Conservation (phyloP, 2,329 filamentous ascomycete genomes). For the Aspergillus sp. region DNA sequence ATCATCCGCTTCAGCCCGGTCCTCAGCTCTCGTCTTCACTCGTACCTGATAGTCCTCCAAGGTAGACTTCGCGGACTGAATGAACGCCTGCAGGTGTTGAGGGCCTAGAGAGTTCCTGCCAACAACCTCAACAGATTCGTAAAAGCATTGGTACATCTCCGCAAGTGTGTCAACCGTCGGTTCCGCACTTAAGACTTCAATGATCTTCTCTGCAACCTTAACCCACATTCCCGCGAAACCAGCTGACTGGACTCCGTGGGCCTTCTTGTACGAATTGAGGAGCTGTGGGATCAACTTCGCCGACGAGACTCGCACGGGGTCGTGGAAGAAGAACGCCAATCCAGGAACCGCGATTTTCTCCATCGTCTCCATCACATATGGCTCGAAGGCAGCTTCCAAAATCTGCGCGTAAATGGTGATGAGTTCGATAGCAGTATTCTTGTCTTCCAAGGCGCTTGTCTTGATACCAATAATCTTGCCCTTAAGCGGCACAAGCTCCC, state of each 20-base stretch:
- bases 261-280: slow-evolving; percentile 90
- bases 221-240: slow-evolving; percentile 82
- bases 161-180: slow-evolving; percentile 94
- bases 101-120: slow-evolving; percentile 78
- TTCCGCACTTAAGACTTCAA: slow-evolving; percentile 91
- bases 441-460: slow-evolving; percentile 95
- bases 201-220: slow-evolving; percentile 80
- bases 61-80: slow-evolving; percentile 79
- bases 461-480: slow-evolving; percentile 98
- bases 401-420: slow-evolving; percentile 97
- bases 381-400: slow-evolving; percentile 87
- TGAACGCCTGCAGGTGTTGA: slow-evolving; percentile 82
- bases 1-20: slow-evolving; percentile 79
- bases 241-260: slow-evolving; percentile 76
- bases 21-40: slow-evolving; percentile 78
- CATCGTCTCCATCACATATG: slow-evolving; percentile 90
- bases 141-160: slow-evolving; percentile 99
- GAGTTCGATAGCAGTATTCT: slow-evolving; percentile 99
- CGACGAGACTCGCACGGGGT: slow-evolving; percentile 91
- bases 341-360: slow-evolving; percentile 94
- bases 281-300: slow-evolving; percentile 93
- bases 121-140: slow-evolving; percentile 93
- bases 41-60: slow-evolving; percentile 91
- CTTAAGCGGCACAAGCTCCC: slow-evolving; percentile 95
- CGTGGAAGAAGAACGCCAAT: slow-evolving; percentile 98